Evolutionary conservation across 768 basidiomycete genomes (phyloP).

Genomic region (Rhizopogon vinicolor): DNA sequence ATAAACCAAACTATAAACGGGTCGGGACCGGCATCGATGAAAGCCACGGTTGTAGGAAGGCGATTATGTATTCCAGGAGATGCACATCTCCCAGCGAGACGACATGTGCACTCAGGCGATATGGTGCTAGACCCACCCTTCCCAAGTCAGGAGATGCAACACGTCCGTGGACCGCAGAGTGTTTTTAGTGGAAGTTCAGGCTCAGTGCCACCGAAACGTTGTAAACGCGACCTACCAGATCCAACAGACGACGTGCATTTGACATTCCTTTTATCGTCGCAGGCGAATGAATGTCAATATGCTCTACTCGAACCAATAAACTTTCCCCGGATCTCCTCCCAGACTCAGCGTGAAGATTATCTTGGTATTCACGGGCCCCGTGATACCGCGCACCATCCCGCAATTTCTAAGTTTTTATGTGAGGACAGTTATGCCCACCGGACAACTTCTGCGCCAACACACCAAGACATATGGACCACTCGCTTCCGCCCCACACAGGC

Average conservation of each 20-base stretch:
- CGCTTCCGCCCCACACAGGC: slow-evolving; percentile 75
- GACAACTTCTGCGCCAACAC: slow-evolving; percentile 12
- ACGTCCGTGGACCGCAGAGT: slow-evolving; percentile 57
- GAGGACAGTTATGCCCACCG: not conserved
- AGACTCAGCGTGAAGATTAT: not conserved
- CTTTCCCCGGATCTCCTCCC: not conserved
- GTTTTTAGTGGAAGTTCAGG: slow-evolving; percentile 19
- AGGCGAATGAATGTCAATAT: not conserved
- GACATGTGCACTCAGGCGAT: not conserved
- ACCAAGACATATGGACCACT: slow-evolving; percentile 59
- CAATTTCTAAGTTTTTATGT: slow-evolving; percentile 38
- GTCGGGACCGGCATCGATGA: not conserved
- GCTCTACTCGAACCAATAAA: not conserved
- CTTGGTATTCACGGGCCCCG: not conserved
- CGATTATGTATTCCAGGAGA: not conserved
- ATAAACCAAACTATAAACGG: not conserved
- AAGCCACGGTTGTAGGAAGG: not conserved
- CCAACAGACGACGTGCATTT: slow-evolving; percentile 4
- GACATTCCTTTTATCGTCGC: slow-evolving; percentile 14
- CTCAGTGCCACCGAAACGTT: slow-evolving; percentile 8
- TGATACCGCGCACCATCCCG: slow-evolving; percentile 41
- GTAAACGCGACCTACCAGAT: not conserved
- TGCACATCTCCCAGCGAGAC: not conserved
- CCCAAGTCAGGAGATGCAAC: slow-evolving; percentile 49
- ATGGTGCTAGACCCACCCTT: slow-evolving; percentile 32